Conservation (phyloP, 768 basidiomycete genomes). For the Jaapia argillacea region DNA sequence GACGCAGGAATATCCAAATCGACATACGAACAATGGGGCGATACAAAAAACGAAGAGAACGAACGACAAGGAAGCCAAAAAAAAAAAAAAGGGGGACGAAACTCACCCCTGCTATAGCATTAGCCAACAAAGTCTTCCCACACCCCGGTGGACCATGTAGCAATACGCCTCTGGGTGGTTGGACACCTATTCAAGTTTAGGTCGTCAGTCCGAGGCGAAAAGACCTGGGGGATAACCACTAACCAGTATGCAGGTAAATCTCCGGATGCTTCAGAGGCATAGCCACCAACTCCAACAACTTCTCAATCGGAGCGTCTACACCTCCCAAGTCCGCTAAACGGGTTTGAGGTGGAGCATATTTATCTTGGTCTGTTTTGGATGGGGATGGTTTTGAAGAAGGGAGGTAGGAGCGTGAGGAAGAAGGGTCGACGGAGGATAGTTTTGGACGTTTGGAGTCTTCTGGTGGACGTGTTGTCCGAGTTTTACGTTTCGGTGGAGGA, state of each 20-base stretch:
- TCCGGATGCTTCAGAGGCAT: conserved; percentile 95
- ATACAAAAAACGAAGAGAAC: not conserved
- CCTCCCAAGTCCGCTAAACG: conserved; percentile 85
- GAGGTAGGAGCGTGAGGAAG: no score
- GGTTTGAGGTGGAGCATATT: conserved; percentile 62
- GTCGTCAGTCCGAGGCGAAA: no score
- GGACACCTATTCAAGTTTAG: no score
- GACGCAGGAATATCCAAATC: not conserved
- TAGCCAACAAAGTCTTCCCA: conserved; percentile 90
- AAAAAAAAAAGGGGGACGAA: not conserved
- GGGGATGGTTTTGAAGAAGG: conserved; percentile 15
- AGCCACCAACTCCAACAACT: conserved; percentile 92
- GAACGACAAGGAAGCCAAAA: not conserved
- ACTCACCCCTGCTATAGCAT: conserved; percentile 90
- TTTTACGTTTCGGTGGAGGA: conserved; percentile 24
- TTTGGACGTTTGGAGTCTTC: conserved; percentile 52
- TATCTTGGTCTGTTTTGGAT: conserved; percentile 55
- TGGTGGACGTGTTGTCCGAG: conserved; percentile 54
- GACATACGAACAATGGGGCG: not conserved
- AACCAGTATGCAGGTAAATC: conserved; percentile 87
- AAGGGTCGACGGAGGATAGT: no score
- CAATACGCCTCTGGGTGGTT: conserved; percentile 85
- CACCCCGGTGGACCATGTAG: conserved; percentile 95
- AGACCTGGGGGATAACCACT: no score
- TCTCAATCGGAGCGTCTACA: conserved; percentile 76